These are phyloP conservation scores for Boletus rubescentipes DNA, from an alignment of 768 basidiomycete species.

Conservation along the genomic window DNA sequence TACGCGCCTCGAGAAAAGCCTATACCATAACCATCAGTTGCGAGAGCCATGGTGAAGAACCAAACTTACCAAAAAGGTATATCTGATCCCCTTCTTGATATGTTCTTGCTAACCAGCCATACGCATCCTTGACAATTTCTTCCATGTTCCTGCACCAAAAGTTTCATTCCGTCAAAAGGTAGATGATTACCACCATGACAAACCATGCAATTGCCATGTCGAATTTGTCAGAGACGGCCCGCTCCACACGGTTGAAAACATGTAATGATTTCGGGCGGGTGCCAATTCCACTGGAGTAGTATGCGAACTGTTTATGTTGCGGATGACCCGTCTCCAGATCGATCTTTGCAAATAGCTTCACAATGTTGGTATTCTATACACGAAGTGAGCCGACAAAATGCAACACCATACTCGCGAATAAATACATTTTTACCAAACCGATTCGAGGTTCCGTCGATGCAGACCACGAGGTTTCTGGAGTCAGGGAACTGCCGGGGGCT, in stretches of 20 bases:
- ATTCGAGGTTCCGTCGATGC: slow-evolving; percentile 22
- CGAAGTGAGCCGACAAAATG: not conserved
- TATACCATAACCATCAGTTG: not conserved
- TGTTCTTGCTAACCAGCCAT: not conserved
- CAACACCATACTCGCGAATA: slow-evolving; percentile 7
- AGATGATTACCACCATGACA: not conserved
- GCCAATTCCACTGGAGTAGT: slow-evolving; percentile 38
- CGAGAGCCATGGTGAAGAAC: not conserved
- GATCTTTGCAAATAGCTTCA: slow-evolving; percentile 32
- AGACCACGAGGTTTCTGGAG: slow-evolving; percentile 33
- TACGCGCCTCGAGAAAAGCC: slow-evolving; percentile 47
- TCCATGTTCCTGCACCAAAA: not conserved
- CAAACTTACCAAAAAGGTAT: slow-evolving; percentile 35
- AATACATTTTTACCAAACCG: slow-evolving; percentile 37
- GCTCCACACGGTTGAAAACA: not conserved
- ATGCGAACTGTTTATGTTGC: slow-evolving; percentile 23
- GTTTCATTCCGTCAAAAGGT: too few relatives aligned
- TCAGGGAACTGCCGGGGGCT: not conserved
- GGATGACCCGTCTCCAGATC: slow-evolving; percentile 3
- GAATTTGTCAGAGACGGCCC: not conserved
- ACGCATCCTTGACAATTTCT: slow-evolving; percentile 1
- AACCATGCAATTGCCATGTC: slow-evolving; percentile 1
- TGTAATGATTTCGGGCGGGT: slow-evolving; percentile 14
- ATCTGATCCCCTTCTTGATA: slow-evolving; percentile 25
- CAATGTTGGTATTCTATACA: slow-evolving; percentile 34